A percentile compares a stretch with the other conserved stretches of the same genome.
phyloP scores from a whole-genome alignment of 2,329 filamentous ascomycete species.

The Penicillium sp. region DNA sequence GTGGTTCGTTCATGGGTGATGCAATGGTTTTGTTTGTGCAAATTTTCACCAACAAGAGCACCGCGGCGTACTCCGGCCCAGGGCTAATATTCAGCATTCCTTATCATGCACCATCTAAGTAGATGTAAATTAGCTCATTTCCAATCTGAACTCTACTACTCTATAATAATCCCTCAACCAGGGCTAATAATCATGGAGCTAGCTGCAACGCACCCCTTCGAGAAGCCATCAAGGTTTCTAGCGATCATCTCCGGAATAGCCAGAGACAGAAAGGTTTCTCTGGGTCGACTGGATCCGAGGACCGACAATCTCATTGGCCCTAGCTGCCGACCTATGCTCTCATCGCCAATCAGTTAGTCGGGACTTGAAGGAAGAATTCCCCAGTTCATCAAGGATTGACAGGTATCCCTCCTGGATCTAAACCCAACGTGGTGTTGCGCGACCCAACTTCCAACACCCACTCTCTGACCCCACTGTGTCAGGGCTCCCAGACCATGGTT shows the following conservation, averaged over 20 bases:
- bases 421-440: constrained; percentile 22
- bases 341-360: constrained; percentile 31
- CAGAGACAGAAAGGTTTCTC: constrained; percentile 31
- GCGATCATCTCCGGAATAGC: constrained; percentile 30
- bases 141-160: not conserved
- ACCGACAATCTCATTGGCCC: constrained; percentile 31
- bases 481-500: constrained; percentile 38
- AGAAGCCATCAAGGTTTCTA: constrained; percentile 28
- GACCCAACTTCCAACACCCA: constrained; percentile 26
- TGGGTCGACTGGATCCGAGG: constrained; percentile 25
- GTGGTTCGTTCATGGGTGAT: constrained; percentile 29
- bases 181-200: not conserved
- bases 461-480: constrained; percentile 31
- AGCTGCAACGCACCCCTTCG: constrained; percentile 21
- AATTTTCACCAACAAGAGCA: constrained; percentile 5
- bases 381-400: constrained; percentile 39
- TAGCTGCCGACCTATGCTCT: constrained; percentile 27
- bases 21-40: constrained; percentile 3
- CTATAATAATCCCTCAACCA: not conserved
- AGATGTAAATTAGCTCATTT: not conserved
- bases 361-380: constrained; percentile 27
- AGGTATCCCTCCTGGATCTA: constrained; percentile 26
- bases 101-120: not conserved
- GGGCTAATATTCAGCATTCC: not conserved
- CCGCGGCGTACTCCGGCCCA: constrained; percentile 14